These are phyloP conservation scores for Auricularia sp. DNA, from an alignment of 768 basidiomycete genomes.

Conservation along the genomic window DNA sequence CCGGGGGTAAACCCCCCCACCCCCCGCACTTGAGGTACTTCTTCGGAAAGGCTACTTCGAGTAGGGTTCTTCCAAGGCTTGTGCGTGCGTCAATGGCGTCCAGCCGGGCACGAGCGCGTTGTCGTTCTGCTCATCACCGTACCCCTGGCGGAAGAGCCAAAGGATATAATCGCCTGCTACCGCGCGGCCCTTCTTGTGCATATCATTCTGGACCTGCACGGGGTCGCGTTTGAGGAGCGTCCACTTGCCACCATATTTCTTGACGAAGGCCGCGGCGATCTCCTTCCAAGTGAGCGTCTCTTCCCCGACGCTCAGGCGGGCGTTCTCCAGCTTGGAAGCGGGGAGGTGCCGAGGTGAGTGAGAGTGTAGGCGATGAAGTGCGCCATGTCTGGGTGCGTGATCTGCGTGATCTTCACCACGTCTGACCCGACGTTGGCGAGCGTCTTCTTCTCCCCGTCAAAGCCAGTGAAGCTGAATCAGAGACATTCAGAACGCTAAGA, in stretches of 20 bases:
- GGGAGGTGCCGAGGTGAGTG: slow-evolving; percentile 2
- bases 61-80: neutral
- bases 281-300: slow-evolving; percentile 11
- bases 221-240: slow-evolving; percentile 7
- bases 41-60: too few species aligned
- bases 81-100: neutral
- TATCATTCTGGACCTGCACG: neutral
- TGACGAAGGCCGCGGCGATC: slow-evolving; percentile 10
- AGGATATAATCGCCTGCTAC: neutral
- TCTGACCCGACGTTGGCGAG: neutral
- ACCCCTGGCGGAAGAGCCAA: neutral
- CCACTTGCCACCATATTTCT: slow-evolving; percentile 10
- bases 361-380: neutral
- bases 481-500: too few species aligned
- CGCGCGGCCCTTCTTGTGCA: neutral
- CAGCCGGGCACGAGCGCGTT: neutral
- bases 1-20: too few species aligned
- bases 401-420: neutral
- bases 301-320: neutral
- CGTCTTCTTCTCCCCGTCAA: neutral
- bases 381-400: neutral
- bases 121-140: neutral
- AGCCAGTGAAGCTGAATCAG: neutral
- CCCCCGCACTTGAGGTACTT: too few species aligned
- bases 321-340: slow-evolving; percentile 6